Percentiles rank a stretch among this genome's conserved stretches.
Conservation (phyloP, 306 rosid genomes). For the Prosopis cineraria region DNA sequence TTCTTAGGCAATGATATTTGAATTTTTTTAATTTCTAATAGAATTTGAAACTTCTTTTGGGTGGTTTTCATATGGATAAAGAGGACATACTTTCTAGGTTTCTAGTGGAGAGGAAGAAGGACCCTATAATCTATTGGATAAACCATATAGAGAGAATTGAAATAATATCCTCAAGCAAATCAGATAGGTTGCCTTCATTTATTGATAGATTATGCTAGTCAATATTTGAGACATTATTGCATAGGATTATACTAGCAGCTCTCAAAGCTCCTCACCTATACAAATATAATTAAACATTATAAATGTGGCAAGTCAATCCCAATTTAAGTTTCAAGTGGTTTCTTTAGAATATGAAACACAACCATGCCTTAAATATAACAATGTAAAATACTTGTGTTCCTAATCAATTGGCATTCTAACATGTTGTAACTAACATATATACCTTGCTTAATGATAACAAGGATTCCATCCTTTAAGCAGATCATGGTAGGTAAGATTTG, state of each 20-base stretch:
- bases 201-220: constrained; percentile 78
- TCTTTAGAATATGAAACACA: background rate
- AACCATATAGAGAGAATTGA: too few relatives aligned
- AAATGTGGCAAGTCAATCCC: constrained; percentile 23
- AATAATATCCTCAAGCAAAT: background rate
- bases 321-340: background rate
- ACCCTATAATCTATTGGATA: too few relatives aligned
- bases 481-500: constrained; percentile 79
- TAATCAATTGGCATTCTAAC: constrained; percentile 13
- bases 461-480: constrained; percentile 94
- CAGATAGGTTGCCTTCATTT: constrained; percentile 36
- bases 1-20: too few relatives aligned
- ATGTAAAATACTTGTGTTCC: constrained; percentile 4
- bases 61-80: too few relatives aligned
- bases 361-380: constrained; percentile 4
- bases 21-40: too few relatives aligned
- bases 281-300: constrained; percentile 8
- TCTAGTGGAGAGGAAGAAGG: too few relatives aligned
- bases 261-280: constrained; percentile 72
- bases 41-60: too few relatives aligned
- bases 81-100: too few relatives aligned
- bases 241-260: constrained; percentile 87
- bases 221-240: constrained; percentile 89
- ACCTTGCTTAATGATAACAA: constrained; percentile 84
- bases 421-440: constrained; percentile 25